Evolutionary conservation across 1,139 yeast species (phyloP).

Genomic region (Hyphopichia khmerensis): DNA sequence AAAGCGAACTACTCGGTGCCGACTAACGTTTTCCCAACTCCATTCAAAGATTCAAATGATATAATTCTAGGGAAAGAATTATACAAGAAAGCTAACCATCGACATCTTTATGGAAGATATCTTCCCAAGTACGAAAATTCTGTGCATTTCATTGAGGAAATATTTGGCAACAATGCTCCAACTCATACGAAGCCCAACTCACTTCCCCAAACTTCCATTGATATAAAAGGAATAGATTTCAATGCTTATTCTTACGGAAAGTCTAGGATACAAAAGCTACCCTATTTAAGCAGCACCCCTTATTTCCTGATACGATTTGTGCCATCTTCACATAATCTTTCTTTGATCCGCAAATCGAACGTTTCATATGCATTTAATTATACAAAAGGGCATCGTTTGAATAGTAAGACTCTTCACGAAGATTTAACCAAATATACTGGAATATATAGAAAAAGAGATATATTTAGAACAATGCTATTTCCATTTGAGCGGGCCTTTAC

Average conservation of each 20-base stretch:
- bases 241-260: constrained; percentile 14
- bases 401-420: constrained; percentile 22
- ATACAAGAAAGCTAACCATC: not conserved
- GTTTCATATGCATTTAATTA: constrained; percentile 38
- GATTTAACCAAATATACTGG: constrained; percentile 28
- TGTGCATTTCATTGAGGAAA: not conserved
- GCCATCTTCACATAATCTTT: constrained; percentile 22
- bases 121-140: not conserved
- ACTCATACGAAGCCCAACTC: constrained; percentile 1
- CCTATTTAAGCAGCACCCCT: constrained; percentile 18
- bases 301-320: constrained; percentile 22
- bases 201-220: constrained; percentile 29
- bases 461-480: constrained; percentile 22
- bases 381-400: constrained; percentile 24
- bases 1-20: too few species aligned
- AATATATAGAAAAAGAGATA: constrained; percentile 18
- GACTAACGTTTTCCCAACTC: too few species aligned
- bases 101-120: not conserved
- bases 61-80: too few species aligned
- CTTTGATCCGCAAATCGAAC: constrained; percentile 35
- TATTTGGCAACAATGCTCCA: not conserved
- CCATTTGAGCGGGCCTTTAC: constrained; percentile 38
- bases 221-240: constrained; percentile 39
- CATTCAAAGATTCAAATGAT: not conserved
- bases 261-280: constrained; percentile 13